A percentile compares a stretch with the other conserved stretches of the same genome.
These are phyloP conservation scores for Thielaviopsis ethacetica DNA, from an alignment of 2,329 filamentous ascomycete genomes.

Conservation along the genomic window DNA sequence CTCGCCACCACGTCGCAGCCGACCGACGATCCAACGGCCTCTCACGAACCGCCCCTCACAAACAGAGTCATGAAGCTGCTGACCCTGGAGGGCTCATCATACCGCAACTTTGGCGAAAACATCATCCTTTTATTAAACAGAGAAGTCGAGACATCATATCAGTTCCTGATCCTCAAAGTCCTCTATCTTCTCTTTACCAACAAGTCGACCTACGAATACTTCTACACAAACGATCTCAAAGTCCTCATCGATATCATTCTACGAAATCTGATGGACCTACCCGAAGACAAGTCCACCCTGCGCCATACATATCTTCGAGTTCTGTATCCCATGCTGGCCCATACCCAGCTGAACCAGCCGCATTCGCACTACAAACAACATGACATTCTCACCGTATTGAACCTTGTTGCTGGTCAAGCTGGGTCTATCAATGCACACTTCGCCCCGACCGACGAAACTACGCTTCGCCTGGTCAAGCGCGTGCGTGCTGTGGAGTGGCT, in stretches of 20 bases:
- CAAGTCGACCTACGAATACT: conserved; percentile 84
- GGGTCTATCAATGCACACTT: conserved; percentile 56
- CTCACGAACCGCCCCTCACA: conserved; percentile 43
- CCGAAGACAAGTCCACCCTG: conserved; percentile 60
- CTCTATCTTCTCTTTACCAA: conserved; percentile 93
- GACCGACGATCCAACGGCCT: conserved; percentile 19
- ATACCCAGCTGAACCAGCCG: conserved; percentile 75
- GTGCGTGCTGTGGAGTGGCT: conserved; percentile 60
- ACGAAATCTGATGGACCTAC: conserved; percentile 87
- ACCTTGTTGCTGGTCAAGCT: conserved; percentile 30
- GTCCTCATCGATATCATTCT: conserved; percentile 93
- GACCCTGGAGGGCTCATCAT: conserved; percentile 61
- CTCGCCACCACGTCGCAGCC: conserved; percentile 41
- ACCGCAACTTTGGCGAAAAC: conserved; percentile 94
- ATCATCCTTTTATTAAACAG: conserved; percentile 89
- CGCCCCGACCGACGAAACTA: conserved; percentile 66
- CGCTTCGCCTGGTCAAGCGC: conserved; percentile 58
- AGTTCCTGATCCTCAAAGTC: conserved; percentile 90
- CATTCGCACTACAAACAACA: conserved; percentile 75
- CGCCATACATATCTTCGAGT: conserved; percentile 92
- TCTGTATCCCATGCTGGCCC: conserved; percentile 72
- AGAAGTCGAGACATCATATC: conserved; percentile 84
- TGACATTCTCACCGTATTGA: conserved; percentile 63
- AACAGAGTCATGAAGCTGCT: conserved; percentile 90
- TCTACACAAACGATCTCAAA: conserved; percentile 92